These are phyloP conservation scores for Trifolium fragiferum DNA, from an alignment of 306 rosid genomes.

Conservation along the genomic window DNA sequence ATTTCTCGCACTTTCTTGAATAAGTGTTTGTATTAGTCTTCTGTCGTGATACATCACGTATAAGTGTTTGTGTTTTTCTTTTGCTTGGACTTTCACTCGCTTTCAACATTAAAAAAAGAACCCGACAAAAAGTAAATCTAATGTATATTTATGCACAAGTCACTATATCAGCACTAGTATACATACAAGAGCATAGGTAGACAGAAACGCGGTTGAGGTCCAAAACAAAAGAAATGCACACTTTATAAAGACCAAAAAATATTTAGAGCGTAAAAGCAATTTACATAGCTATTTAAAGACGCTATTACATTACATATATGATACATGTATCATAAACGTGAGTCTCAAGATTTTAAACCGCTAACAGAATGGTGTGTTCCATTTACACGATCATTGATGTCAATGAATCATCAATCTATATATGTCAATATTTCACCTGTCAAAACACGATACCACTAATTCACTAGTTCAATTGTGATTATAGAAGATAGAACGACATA, in stretches of 20 bases:
- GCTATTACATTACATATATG: neutral
- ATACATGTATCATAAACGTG: neutral
- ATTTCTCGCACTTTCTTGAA: too few relatives aligned
- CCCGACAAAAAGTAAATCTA: too few relatives aligned
- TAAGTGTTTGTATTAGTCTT: too few relatives aligned
- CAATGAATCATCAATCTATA: slow-evolving; percentile 32
- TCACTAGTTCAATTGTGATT: slow-evolving; percentile 20
- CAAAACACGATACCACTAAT: slow-evolving; percentile 12
- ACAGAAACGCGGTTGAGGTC: neutral
- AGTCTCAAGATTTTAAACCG: neutral
- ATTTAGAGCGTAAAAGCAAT: neutral
- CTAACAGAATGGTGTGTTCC: slow-evolving; percentile 8
- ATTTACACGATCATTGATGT: slow-evolving; percentile 29
- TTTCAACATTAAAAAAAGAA: too few relatives aligned
- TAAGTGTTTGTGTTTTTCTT: too few relatives aligned
- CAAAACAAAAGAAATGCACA: neutral
- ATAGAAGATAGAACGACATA: slow-evolving; percentile 2
- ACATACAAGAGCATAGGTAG: too few relatives aligned
- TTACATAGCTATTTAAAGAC: neutral
- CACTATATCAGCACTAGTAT: too few relatives aligned
- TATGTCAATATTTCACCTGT: slow-evolving; percentile 32
- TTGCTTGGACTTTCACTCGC: too few relatives aligned
- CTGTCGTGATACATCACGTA: too few relatives aligned
- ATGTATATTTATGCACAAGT: too few relatives aligned
- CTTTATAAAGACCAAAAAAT: neutral